Base-by-base conservation (phyloP, 257 asterid species). In the Gynochthodes officinalis region DNA sequence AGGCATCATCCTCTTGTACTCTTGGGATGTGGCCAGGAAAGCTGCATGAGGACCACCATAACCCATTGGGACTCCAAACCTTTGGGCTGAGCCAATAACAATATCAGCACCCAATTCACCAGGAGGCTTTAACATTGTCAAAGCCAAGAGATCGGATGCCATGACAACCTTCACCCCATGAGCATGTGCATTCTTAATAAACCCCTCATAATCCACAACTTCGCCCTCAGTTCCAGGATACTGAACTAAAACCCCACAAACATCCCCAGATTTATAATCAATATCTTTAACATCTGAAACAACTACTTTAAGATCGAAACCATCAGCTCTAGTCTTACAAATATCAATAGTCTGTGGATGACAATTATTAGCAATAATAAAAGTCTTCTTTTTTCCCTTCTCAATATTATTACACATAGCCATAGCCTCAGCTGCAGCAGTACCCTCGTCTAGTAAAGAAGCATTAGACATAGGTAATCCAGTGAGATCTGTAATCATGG, bases 11-110 rank as follows among this genome's bases (percentile, higher is more conserved):
- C 99, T 86, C 83, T 95, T 95, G 73, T 95, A 95, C 88, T 95
- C 99, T 75, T 95, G 99, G 18, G 99, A 92, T 0, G 99, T 95
- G 28, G 99, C 99, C 84, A 95, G 79, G 86, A 95, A 95, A 39
- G 98, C 99, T 0, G 99, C 99, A 64, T 95, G 99, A 44, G 99
- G 99, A 18, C 99, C 99, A 12, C 99, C 99, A 73, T 95, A 95
- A 15, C 99, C 99, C 99, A 95, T 92, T 0, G 99, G 99, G 59
- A 95, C 99, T 35, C 99, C 99, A 81, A 95, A 95, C 83, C 99
- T 90, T 86, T 95, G 99, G 43, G 99, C 99, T 1, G 99, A 95
- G 16, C 99, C 98, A 30, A 95, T 88, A 77, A 87, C 99, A 73
- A 95, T 92, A 83, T 95, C 99, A 0, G 95, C 99, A 11, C 97